Conservation (phyloP, 805 yeast species). For the Nakazawaea anatomiae region DNA sequence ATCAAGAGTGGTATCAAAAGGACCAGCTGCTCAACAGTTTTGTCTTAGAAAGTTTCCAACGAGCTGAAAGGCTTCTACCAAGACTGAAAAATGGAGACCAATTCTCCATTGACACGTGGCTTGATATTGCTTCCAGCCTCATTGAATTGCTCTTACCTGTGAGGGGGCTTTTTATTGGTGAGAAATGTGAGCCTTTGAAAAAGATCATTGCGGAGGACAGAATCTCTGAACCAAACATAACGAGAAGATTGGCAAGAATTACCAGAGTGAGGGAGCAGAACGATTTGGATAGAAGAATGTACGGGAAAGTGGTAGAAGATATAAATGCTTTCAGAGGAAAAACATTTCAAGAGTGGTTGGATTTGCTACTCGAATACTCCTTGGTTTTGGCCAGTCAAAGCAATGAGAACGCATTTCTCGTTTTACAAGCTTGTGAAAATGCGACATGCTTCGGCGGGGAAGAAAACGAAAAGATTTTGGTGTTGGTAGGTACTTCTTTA, state of each 20-base stretch:
- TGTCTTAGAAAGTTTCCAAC: constrained; percentile 38
- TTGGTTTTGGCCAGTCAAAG: constrained; percentile 56
- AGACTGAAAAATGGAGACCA: constrained; percentile 44
- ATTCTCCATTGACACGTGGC: constrained; percentile 74
- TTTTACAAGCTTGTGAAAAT: constrained; percentile 67
- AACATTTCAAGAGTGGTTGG: constrained; percentile 77
- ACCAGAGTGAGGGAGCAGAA: constrained; percentile 58
- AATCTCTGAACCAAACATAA: constrained; percentile 57
- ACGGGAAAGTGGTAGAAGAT: constrained; percentile 27
- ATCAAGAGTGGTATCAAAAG: constrained; percentile 21
- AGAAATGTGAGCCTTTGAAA: constrained; percentile 61
- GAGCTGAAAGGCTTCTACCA: constrained; percentile 44
- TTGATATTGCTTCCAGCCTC: constrained; percentile 74
- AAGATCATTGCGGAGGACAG: constrained; percentile 62
- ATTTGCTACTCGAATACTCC: constrained; percentile 73
- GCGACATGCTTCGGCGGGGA: constrained; percentile 73
- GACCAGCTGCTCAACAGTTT: constrained; percentile 26
- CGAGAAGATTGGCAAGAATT: constrained; percentile 66
- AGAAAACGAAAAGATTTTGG: constrained; percentile 31
- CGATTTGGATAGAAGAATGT: constrained; percentile 24
- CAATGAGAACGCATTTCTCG: constrained; percentile 59
- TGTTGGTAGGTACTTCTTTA: constrained; percentile 4
- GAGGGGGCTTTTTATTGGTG: constrained; percentile 72
- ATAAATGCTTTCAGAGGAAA: constrained; percentile 68
- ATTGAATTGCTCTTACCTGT: constrained; percentile 79